Evolutionary conservation across 495 filamentous ascomycete species (phyloP), one percentile per base, ranked within the genome.

Genomic region (Lentithecium fluviatile): DNA sequence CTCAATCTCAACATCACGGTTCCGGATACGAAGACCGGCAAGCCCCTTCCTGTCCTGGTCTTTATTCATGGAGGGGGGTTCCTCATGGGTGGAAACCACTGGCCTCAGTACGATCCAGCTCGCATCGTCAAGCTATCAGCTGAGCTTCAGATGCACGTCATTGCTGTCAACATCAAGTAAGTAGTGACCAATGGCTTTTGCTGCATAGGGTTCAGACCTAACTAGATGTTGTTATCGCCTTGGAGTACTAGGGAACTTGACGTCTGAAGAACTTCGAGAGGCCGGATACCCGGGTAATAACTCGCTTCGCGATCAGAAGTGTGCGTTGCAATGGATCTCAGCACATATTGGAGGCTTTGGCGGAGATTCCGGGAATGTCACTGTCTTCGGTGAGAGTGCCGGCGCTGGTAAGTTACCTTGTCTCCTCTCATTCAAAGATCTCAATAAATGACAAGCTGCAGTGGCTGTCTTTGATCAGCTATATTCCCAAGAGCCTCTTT

Each of bases 61-160:
- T 71, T 66, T 52, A 66, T 71, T 24, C 67, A 71, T 40, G 69
- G 69, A 19, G 69, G 69, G 12, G 67, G 67, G 10, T 66, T 63
- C n/a, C 55, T 69, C 3, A 69, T 75, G 25, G 77, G 77, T 0
- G 66, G 70, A 8, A 74, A 71, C 23, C 72, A 66, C 0, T 78
- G 73, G 72, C 76, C 76, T n/a, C 76, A 78, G 50, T 75, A 70
- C 53, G 75, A 78, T 42, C 66, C 68, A 8, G 34, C 67, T 2
- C 66, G 71, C 6, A 58, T 71, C 40, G 69, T 71, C 13, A 52
- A 45, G 10, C 51, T 68, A 23, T 58, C 64, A 6, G 21, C 12
- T 2, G 43, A 57, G 2, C 45, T 23, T 13, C 63, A 55, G 13
- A 45, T n/a, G 12, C 67, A 66, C 2, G 24, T 62, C 21, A 56